A percentile compares a stretch with the other conserved stretches of the same genome.
Conservation (phyloP, 306 rosid genomes). For the Comarum palustre region DNA sequence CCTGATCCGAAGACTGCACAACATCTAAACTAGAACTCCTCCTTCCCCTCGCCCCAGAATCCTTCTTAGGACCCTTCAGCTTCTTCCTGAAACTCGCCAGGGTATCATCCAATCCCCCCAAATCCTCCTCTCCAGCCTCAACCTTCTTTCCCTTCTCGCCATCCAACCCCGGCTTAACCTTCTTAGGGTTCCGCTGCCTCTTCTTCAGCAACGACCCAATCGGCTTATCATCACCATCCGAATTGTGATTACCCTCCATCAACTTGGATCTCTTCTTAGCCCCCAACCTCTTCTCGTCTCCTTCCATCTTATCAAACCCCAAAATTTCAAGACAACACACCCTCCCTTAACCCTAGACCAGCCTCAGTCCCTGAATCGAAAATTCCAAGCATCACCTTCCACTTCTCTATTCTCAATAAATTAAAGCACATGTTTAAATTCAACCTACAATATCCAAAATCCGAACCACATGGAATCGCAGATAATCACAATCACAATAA, state of each 20-base stretch:
- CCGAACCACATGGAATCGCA: conserved; percentile 22
- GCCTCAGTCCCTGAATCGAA: conserved; percentile 39
- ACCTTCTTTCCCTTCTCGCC: conserved; percentile 39
- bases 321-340: conserved; percentile 28
- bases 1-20: conserved; percentile 34
- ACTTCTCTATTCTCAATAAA: conserved; percentile 36
- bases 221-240: conserved; percentile 65
- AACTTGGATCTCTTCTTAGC: conserved; percentile 57
- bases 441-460: conserved; percentile 7
- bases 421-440: conserved; percentile 38
- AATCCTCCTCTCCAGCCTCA: conserved; percentile 46
- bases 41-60: conserved; percentile 47
- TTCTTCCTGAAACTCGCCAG: conserved; percentile 89
- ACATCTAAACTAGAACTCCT: conserved; percentile 37
- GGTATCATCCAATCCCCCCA: conserved; percentile 83
- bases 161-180: conserved; percentile 37
- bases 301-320: conserved; percentile 62
- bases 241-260: conserved; percentile 47
- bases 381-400: conserved; percentile 36
- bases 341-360: conserved; percentile 41
- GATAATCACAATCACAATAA: conserved; percentile 8
- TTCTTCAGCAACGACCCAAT: conserved; percentile 80
- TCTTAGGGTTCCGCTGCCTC: conserved; percentile 54
- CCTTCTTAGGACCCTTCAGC: conserved; percentile 84
- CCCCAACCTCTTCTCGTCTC: conserved; percentile 53